Evolutionary conservation across 1,139 yeast species (phyloP), one percentile per base, ranked within the genome.

Genomic region (Sugiyamaella xylanicola): DNA sequence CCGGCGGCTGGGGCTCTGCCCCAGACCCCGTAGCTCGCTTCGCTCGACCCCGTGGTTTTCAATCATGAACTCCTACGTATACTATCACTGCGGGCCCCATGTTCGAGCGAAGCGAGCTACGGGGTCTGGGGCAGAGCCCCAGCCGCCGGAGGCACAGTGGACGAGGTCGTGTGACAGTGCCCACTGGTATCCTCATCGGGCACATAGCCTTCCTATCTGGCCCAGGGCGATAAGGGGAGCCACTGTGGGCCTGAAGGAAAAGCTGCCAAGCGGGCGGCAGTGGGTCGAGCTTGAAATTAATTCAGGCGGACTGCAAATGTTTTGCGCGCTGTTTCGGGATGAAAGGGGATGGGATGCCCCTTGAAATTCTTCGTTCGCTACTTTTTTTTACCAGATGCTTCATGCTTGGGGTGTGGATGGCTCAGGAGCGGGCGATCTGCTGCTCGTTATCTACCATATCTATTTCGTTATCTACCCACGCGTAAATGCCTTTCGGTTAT

Each of bases 391-490:
- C n/a, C n/a, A n/a, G n/a, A n/a, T n/a, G n/a, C n/a, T n/a, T n/a
- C n/a, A n/a, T n/a, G n/a, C n/a, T n/a, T n/a, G n/a, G n/a, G n/a
- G n/a, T n/a, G n/a, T n/a, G n/a, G n/a, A n/a, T n/a, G n/a, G n/a
- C n/a, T n/a, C n/a, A n/a, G n/a, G n/a, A n/a, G n/a, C n/a, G n/a
- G n/a, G 27, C 11, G 45, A 42, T 17, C 22, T n/a, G 11, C 17
- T 7, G 44, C n/a, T 17, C 20, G 40, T 45, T 45, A 45, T 45
- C 49, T 45, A 20, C 48, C 47, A 43, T 8, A 17, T 3, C 25
- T 3, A 35, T 32, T 35, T 16, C 41, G 49, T 32, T 45, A 45
- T 45, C 49, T 20, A 27, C 32, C 13, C 49, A 45, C 49, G 49
- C 40, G 41, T 17, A 35, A 3, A 16, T 11, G 13, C 11, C 17